Percentiles rank a stretch among this genome's conserved stretches.
Evolutionary conservation across 1,284 basidiomycete species (phyloP).

Genomic region (Athelia sp.): DNA sequence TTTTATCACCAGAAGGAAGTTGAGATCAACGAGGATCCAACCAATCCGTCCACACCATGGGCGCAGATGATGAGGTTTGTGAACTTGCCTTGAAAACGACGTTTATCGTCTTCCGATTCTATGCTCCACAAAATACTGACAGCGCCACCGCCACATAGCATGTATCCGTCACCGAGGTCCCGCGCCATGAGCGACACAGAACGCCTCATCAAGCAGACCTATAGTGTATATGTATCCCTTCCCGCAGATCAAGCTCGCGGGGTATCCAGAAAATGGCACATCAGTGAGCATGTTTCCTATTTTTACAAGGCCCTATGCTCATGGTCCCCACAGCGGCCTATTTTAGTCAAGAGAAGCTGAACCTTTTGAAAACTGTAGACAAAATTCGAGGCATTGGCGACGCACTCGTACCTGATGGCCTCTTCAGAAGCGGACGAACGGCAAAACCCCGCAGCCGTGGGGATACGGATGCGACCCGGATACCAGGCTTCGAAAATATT

Average conservation of each 20-base stretch:
- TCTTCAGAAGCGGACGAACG: slow-evolving; percentile 71
- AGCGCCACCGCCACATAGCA: slow-evolving; percentile 18
- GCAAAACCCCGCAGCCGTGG: slow-evolving; percentile 57
- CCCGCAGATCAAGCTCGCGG: slow-evolving; percentile 61
- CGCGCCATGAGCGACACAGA: slow-evolving; percentile 42
- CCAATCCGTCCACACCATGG: slow-evolving; percentile 68
- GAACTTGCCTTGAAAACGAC: slow-evolving; percentile 1
- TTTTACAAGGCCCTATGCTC: slow-evolving; percentile 7
- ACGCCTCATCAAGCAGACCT: slow-evolving; percentile 77
- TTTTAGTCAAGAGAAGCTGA: slow-evolving; percentile 70
- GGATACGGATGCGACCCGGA: slow-evolving; percentile 27
- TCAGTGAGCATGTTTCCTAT: slow-evolving; percentile 49
- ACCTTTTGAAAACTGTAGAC: slow-evolving; percentile 63
- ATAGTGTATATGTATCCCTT: slow-evolving; percentile 70
- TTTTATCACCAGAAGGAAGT: slow-evolving; percentile 80
- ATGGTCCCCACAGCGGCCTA: slow-evolving; percentile 55
- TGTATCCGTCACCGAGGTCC: slow-evolving; percentile 30
- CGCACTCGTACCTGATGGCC: slow-evolving; percentile 62
- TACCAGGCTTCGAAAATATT: slow-evolving; percentile 16
- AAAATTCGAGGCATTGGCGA: slow-evolving; percentile 59
- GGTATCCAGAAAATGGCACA: slow-evolving; percentile 72
- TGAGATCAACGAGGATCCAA: slow-evolving; percentile 56
- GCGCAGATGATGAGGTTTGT: slow-evolving; percentile 64
- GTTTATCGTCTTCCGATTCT: slow-evolving; percentile 13
- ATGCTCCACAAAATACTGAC: slow-evolving; percentile 15